Percentiles rank a stretch among this genome's conserved stretches.
Evolutionary conservation across 1,284 basidiomycete species (phyloP).

Genomic region (Vanrija sp.): DNA sequence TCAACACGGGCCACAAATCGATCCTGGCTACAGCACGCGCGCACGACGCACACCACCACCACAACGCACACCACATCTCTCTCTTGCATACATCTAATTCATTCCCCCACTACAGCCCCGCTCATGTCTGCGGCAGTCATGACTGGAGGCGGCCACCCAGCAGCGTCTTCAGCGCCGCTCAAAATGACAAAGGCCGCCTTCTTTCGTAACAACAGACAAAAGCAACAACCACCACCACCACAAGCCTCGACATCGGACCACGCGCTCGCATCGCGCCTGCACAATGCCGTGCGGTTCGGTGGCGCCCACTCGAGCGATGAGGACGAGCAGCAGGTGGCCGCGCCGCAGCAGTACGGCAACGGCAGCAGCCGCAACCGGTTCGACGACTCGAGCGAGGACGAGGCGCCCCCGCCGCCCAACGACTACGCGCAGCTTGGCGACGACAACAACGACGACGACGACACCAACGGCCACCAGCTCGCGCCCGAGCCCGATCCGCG

Average conservation of each 20-base stretch:
- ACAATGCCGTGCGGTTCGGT: no score
- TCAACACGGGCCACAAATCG: no score
- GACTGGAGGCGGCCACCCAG: slow-evolving; percentile 7
- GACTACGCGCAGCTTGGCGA: background rate
- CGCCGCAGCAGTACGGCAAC: background rate
- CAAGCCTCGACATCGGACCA: background rate
- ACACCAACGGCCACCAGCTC: background rate
- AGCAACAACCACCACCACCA: background rate
- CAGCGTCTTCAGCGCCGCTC: slow-evolving; percentile 4
- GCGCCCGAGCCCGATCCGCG: background rate
- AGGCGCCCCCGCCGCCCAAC: background rate
- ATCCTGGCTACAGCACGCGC: no score
- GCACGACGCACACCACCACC: no score
- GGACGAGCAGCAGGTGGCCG: no score
- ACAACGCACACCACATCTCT: no score
- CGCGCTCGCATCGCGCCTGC: no score
- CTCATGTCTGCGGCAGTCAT: slow-evolving; percentile 22
- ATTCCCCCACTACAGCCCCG: background rate
- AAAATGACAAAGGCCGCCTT: slow-evolving; percentile 40
- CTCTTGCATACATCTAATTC: no score
- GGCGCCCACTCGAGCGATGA: no score
- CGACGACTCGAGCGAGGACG: background rate
- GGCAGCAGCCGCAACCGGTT: background rate
- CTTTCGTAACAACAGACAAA: slow-evolving; percentile 21
- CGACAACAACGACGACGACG: background rate